Evolutionary conservation across 192 early-diverging fungal genomes (phyloP).

Genomic region (Podila minutissima): DNA sequence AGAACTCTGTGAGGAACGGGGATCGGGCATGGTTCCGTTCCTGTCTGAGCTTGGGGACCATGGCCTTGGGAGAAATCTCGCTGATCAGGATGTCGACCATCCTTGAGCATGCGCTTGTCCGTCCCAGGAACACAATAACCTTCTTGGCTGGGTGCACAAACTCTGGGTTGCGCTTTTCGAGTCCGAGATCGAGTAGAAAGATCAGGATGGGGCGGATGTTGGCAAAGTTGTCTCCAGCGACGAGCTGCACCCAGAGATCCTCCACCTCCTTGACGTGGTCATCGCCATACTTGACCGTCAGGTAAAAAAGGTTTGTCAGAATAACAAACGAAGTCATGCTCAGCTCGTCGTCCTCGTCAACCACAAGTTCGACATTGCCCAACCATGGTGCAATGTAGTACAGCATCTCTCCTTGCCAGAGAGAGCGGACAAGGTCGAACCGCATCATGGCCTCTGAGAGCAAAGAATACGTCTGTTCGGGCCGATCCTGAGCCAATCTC

Average conservation of each 20-base stretch:
- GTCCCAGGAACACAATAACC: conserved; percentile 77
- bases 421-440: conserved; percentile 68
- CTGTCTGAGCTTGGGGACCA: conserved; percentile 68
- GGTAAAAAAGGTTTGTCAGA: conserved; percentile 81
- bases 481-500: conserved; percentile 67
- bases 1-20: conserved; percentile 54
- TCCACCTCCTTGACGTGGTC: conserved; percentile 80
- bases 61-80: conserved; percentile 75
- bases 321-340: conserved; percentile 64
- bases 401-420: conserved; percentile 75
- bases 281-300: conserved; percentile 86
- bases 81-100: conserved; percentile 72
- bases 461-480: conserved; percentile 73
- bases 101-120: conserved; percentile 64
- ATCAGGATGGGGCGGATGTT: conserved; percentile 74
- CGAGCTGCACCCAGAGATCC: conserved; percentile 79
- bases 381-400: conserved; percentile 85
- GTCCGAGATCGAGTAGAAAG: conserved; percentile 75
- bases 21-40: conserved; percentile 29
- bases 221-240: conserved; percentile 63
- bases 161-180: conserved; percentile 81
- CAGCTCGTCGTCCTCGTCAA: conserved; percentile 55
- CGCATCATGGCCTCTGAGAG: conserved; percentile 80
- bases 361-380: conserved; percentile 74
- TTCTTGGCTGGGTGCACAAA: conserved; percentile 84